These are phyloP conservation scores for Jackrogersella multiformis DNA, from an alignment of 495 filamentous ascomycete genomes.

Conservation along the genomic window DNA sequence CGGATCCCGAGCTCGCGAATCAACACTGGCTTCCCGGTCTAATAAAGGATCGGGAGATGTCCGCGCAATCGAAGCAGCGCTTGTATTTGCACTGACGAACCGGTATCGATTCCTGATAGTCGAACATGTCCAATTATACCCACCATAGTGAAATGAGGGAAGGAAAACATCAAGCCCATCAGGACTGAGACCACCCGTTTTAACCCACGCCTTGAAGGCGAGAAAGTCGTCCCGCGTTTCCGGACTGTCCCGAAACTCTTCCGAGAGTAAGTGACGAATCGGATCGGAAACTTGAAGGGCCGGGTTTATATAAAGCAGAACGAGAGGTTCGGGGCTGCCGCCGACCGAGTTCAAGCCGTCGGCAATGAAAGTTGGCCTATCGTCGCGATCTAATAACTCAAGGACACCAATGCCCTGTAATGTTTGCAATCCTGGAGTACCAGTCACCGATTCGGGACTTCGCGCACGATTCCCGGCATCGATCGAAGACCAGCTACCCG, in stretches of 20 bases:
- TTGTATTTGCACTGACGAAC: slow-evolving; percentile 62
- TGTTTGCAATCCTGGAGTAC: slow-evolving; percentile 53
- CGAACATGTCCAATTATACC: slow-evolving; percentile 69
- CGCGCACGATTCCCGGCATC: slow-evolving; percentile 50
- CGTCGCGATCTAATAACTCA: slow-evolving; percentile 73
- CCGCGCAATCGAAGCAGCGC: slow-evolving; percentile 37
- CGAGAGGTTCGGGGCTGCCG: slow-evolving; percentile 59
- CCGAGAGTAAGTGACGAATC: slow-evolving; percentile 61
- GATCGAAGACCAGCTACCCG: slow-evolving; percentile 56
- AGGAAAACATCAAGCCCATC: slow-evolving; percentile 57
- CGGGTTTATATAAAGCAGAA: slow-evolving; percentile 67
- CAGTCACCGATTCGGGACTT: slow-evolving; percentile 55
- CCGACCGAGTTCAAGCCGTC: slow-evolving; percentile 66
- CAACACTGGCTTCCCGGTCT: slow-evolving; percentile 39
- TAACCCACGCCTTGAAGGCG: slow-evolving; percentile 71
- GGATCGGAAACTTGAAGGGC: slow-evolving; percentile 59
- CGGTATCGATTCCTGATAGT: slow-evolving; percentile 70
- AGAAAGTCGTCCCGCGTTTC: slow-evolving; percentile 53
- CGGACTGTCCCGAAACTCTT: slow-evolving; percentile 50
- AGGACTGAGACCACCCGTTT: slow-evolving; percentile 58
- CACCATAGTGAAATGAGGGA: slow-evolving; percentile 62
- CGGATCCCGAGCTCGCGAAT: slow-evolving; percentile 37
- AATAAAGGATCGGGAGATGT: slow-evolving; percentile 50
- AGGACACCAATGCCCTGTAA: slow-evolving; percentile 67
- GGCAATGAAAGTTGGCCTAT: slow-evolving; percentile 72